These are phyloP conservation scores for Hirsutella thompsonii DNA, from an alignment of 2,329 filamentous ascomycete genomes.

Conservation along the genomic window DNA sequence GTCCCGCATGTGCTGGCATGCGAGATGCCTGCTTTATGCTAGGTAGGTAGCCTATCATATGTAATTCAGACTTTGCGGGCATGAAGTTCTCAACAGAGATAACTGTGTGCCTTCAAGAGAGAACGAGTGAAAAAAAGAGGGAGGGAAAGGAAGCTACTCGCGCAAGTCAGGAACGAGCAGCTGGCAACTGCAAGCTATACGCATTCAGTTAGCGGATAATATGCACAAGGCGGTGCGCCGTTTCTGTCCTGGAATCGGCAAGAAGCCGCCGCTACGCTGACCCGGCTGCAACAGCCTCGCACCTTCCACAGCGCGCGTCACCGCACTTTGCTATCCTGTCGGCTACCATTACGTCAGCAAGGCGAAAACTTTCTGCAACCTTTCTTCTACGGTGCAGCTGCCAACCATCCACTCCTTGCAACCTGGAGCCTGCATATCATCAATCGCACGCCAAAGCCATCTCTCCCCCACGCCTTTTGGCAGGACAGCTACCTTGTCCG, in stretches of 20 bases:
- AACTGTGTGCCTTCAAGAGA: too few species aligned
- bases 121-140: too few species aligned
- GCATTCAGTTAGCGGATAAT: background rate
- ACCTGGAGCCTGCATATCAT: background rate
- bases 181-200: too few species aligned
- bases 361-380: conserved; percentile 8
- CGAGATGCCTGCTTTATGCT: too few species aligned
- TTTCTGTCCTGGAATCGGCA: background rate
- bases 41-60: too few species aligned
- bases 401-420: background rate
- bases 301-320: too few species aligned
- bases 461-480: background rate
- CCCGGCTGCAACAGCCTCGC: background rate
- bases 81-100: too few species aligned
- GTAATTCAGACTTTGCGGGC: too few species aligned
- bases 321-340: background rate
- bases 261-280: background rate
- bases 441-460: background rate
- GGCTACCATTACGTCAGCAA: conserved; percentile 8
- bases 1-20: too few species aligned
- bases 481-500: background rate
- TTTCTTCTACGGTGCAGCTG: conserved; percentile 1
- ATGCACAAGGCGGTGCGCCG: background rate
- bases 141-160: too few species aligned
- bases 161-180: background rate